Percentiles rank a stretch among this genome's conserved stretches.
phyloP scores from a whole-genome alignment of 2,329 filamentous ascomycete genomes.

The Fusarium torreyae region DNA sequence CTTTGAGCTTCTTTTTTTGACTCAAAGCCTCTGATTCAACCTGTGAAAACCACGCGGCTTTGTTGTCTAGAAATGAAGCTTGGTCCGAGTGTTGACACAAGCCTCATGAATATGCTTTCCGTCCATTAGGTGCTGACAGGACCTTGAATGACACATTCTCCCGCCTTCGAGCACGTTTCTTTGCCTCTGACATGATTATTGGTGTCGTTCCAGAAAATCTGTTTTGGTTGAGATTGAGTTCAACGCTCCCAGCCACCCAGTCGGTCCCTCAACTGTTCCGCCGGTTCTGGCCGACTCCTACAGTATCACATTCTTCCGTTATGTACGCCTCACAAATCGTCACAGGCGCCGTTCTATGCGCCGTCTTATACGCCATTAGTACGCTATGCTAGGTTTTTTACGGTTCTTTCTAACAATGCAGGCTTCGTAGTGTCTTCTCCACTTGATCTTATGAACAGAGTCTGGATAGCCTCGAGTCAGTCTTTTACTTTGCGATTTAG shows the following conservation, averaged over 20 bases:
- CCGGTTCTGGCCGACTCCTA: constrained; percentile 17
- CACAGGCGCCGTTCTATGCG: constrained; percentile 34
- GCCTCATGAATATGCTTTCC: constrained; percentile 3
- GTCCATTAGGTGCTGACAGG: constrained; percentile 13
- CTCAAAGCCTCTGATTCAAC: constrained; percentile 40
- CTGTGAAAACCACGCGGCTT: constrained; percentile 23
- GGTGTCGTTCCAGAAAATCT: constrained; percentile 31
- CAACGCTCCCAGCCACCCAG: constrained; percentile 29
- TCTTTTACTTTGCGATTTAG: background rate
- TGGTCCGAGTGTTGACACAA: constrained; percentile 10
- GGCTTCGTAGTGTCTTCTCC: constrained; percentile 22
- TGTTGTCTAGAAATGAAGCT: constrained; percentile 30
- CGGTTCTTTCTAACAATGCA: constrained; percentile 9
- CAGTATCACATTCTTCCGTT: constrained; percentile 39
- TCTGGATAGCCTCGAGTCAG: constrained; percentile 37
- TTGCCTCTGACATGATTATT: constrained; percentile 15
- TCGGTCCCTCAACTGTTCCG: background rate
- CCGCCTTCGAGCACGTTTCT: constrained; percentile 10
- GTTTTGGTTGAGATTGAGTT: constrained; percentile 32
- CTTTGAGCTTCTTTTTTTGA: constrained; percentile 32
- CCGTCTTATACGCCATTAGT: constrained; percentile 37
- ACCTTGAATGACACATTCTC: constrained; percentile 25
- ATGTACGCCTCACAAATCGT: constrained; percentile 25
- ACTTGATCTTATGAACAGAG: constrained; percentile 19
- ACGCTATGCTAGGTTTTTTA: constrained; percentile 17